Evolutionary conservation across 257 asterid genomes (phyloP).

Genomic region (Haberlea rhodopensis): DNA sequence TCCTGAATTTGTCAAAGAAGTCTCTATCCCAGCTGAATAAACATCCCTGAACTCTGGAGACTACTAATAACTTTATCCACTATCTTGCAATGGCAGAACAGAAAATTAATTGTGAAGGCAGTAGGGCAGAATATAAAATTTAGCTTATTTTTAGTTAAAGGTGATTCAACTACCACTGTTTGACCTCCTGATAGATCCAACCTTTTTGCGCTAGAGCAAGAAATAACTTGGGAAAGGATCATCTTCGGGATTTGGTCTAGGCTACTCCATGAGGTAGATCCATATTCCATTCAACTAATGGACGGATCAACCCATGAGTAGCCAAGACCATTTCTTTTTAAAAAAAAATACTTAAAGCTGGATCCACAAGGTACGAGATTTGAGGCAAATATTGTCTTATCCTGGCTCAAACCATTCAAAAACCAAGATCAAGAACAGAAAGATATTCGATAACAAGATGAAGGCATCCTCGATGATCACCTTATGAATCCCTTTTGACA

Average conservation of each 20-base stretch:
- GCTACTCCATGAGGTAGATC: slow-evolving; percentile 1
- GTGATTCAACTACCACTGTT: too few species aligned
- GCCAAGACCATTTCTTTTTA: not conserved
- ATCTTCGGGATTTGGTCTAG: not conserved
- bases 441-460: not conserved
- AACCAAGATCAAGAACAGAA: slow-evolving; percentile 8
- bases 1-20: slow-evolving; percentile 68
- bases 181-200: too few species aligned
- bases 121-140: too few species aligned
- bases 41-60: slow-evolving; percentile 64
- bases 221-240: too few species aligned
- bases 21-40: slow-evolving; percentile 67
- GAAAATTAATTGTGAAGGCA: too few species aligned
- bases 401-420: slow-evolving; percentile 62
- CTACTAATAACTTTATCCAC: slow-evolving; percentile 55
- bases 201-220: too few species aligned
- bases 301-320: too few species aligned
- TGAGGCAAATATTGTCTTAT: slow-evolving; percentile 57
- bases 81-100: too few species aligned
- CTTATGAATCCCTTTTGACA: slow-evolving; percentile 62
- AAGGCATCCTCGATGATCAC: slow-evolving; percentile 58
- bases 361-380: slow-evolving; percentile 87
- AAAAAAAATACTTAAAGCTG: slow-evolving; percentile 22
- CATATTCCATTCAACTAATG: too few species aligned
- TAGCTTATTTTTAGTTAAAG: too few species aligned